Base-by-base conservation (phyloP, 2,329 filamentous ascomycete species). In the Macroventuria anomochaeta region DNA sequence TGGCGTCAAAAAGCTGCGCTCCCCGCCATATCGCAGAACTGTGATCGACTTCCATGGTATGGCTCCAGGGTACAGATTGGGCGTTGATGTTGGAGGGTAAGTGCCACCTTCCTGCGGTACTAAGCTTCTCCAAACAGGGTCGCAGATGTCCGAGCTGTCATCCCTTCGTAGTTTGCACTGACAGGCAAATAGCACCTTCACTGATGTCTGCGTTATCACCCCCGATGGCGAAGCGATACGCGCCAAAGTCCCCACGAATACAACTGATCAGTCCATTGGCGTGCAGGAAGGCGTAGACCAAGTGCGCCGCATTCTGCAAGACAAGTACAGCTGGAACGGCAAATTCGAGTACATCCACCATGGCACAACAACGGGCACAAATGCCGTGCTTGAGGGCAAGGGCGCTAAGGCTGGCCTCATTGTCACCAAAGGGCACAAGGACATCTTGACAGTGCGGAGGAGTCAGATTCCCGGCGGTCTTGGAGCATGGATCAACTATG, bases 401-500 rank as follows among this genome's bases (percentile, higher is more conserved):
- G 80, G 80, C 21, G 78, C 76, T n/a, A 76, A 75, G 25, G 75
- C 79, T 1, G 79, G 74, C 1, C 68, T 81, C 1, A 68, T 82
- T 25, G 77, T 81, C 10, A 81, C 80, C 1, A 72, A 75, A 2
- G 79, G 80, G 3, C 79, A 81, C 65, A 81, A 80, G 56, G 79
- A 81, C 58, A 75, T 81, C 37, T 66, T 82, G 41, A 75, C 75
- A 0, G 67, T 79, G 10, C 69, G 79, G 7, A 70, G 80, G 21
- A 80, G 77, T 17, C 79, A 82, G 49, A 81, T 82, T n/a, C 79
- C 80, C 0, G 80, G 80, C 3, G 78, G 78, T 2, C 64, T 82
- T 8, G 80, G 78, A 1, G 78, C 77, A 10, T 82, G 79, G 80
- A 74, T 82, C 53, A 76, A 78, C 44, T 82, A 73, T 56, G 69